These are phyloP conservation scores for Lachnum nothofagi DNA, from an alignment of 2,329 filamentous ascomycete species.

Conservation along the genomic window DNA sequence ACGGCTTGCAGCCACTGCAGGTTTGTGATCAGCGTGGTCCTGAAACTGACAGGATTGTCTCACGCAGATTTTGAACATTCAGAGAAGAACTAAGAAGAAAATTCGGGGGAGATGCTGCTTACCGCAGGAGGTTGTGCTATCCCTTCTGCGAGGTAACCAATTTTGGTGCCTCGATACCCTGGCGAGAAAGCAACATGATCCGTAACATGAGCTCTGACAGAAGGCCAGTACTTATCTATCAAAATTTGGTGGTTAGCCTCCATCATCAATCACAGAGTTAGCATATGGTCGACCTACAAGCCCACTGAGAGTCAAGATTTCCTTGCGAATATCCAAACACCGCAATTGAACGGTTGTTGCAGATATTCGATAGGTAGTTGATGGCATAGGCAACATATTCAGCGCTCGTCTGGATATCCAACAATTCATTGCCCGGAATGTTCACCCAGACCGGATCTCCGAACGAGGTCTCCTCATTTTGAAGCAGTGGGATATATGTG, in stretches of 20 bases:
- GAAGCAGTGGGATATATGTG: conserved; percentile 47
- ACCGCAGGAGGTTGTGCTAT: conserved; percentile 1
- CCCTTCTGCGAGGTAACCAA: conserved; percentile 30
- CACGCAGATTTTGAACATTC: not conserved
- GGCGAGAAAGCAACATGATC: conserved; percentile 49
- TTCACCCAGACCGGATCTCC: conserved; percentile 53
- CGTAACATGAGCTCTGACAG: conserved; percentile 39
- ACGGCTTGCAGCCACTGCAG: conserved; percentile 37
- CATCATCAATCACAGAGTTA: not conserved
- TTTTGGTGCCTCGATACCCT: conserved; percentile 47
- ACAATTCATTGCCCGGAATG: conserved; percentile 43
- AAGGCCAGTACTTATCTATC: conserved; percentile 50
- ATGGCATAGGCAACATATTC: conserved; percentile 55
- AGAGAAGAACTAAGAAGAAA: not conserved
- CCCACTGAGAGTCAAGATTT: conserved; percentile 51
- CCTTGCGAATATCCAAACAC: conserved; percentile 54
- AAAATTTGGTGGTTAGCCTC: not conserved
- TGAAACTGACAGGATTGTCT: not conserved
- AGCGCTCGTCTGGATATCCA: conserved; percentile 46
- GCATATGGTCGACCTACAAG: conserved; percentile 30
- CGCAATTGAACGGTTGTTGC: conserved; percentile 36
- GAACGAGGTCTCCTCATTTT: conserved; percentile 32
- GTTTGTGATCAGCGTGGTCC: not conserved
- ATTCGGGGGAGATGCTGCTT: not conserved
- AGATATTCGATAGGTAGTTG: conserved; percentile 45